Evolutionary conservation across 345 rosid genomes (phyloP).

Genomic region (Gossypium turneri): DNA sequence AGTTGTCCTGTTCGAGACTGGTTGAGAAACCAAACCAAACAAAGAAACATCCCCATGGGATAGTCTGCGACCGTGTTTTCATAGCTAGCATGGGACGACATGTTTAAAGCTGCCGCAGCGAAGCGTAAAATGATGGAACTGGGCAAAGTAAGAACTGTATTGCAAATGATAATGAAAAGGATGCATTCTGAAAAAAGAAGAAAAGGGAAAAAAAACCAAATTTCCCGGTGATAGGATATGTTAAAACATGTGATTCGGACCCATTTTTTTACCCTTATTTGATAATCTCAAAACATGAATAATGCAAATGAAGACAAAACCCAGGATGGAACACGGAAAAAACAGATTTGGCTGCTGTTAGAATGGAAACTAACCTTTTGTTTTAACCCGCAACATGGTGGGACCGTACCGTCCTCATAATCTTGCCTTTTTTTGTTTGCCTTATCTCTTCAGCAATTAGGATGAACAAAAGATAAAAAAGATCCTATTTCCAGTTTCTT

Average conservation of each 20-base stretch:
- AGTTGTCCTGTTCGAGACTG: background rate
- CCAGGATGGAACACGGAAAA: background rate
- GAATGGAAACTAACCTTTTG: background rate
- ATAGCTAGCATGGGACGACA: conserved; percentile 4
- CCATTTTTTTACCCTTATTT: background rate
- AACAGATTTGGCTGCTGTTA: background rate
- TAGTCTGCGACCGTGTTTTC: background rate
- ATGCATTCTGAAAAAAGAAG: background rate
- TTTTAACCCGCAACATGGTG: conserved; percentile 4
- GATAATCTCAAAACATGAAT: conserved; percentile 6
- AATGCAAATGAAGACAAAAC: conserved; percentile 16
- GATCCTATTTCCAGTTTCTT: background rate
- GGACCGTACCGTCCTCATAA: conserved; percentile 6
- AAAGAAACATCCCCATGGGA: background rate
- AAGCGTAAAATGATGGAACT: conserved; percentile 7
- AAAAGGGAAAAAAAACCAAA: background rate
- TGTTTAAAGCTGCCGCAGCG: conserved; percentile 5
- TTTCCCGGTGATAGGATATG: background rate
- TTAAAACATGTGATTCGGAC: conserved; percentile 4
- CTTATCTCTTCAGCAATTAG: conserved; percentile 11
- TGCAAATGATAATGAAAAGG: background rate
- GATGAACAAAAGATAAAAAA: background rate
- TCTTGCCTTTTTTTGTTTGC: background rate
- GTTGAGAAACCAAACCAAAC: background rate
- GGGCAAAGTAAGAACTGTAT: background rate